Conservation (phyloP, 108 stramenopile genomes). For the Parmales sp. region DNA sequence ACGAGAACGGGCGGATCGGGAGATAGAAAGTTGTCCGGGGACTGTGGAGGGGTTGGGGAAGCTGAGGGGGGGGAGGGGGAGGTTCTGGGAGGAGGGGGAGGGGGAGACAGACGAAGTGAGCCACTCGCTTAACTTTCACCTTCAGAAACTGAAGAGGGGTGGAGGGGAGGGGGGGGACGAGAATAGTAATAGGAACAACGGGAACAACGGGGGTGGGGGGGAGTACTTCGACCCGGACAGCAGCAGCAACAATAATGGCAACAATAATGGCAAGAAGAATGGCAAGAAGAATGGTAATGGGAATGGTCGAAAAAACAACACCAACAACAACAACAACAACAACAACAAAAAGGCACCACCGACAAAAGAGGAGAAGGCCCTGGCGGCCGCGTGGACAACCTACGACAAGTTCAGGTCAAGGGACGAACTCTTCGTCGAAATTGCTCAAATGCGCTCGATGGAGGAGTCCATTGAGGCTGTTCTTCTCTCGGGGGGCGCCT, state of each 20-base stretch:
- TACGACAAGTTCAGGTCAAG: not conserved
- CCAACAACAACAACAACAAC: not conserved
- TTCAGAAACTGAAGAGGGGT: not conserved
- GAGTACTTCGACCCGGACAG: not conserved
- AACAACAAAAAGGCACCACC: not conserved
- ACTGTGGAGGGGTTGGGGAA: not conserved
- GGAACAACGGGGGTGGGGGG: not conserved
- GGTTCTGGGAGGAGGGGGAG: not conserved
- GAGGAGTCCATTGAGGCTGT: not conserved
- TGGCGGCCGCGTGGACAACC: constrained; percentile 1
- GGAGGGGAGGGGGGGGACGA: not conserved
- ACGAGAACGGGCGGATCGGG: not conserved
- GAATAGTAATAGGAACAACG: not conserved
- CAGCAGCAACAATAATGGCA: no score
- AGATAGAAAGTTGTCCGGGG: not conserved
- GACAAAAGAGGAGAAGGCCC: not conserved
- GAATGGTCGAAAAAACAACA: no score
- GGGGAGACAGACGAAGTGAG: not conserved
- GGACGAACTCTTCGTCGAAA: not conserved
- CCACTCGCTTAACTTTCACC: not conserved
- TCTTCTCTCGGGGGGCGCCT: not conserved
- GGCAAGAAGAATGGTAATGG: no score
- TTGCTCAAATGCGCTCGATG: not conserved
- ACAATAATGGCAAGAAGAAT: no score
- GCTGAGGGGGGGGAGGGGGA: not conserved